phyloP scores from a whole-genome alignment of 2,329 filamentous ascomycete species.

The Exophiala sp. region DNA sequence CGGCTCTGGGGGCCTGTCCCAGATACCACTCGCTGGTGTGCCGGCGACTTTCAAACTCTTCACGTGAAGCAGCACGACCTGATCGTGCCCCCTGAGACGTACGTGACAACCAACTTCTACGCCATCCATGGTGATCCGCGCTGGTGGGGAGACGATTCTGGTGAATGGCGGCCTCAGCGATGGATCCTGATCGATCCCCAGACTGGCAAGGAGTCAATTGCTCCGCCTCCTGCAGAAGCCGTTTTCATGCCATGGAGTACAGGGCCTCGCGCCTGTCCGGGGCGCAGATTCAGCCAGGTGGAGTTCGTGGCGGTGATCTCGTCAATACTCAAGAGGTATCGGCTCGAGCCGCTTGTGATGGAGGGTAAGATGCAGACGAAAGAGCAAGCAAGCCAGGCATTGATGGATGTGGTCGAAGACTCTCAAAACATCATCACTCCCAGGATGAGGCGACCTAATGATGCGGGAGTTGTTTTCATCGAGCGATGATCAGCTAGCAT shows the following conservation, averaged over 20 bases:
- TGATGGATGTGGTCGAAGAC: slow-evolving; percentile 16
- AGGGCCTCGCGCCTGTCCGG: slow-evolving; percentile 33
- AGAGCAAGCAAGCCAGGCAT: slow-evolving; percentile 10
- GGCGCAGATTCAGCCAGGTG: slow-evolving; percentile 36
- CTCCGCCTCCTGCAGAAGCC: slow-evolving; percentile 1
- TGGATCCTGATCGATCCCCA: slow-evolving; percentile 30
- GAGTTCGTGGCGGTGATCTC: slow-evolving; percentile 34
- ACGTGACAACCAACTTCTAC: slow-evolving; percentile 25
- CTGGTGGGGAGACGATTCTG: slow-evolving; percentile 30
- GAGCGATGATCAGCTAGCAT: slow-evolving; percentile 9
- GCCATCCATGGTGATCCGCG: slow-evolving; percentile 31
- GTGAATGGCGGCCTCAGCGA: slow-evolving; percentile 33
- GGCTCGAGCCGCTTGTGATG: slow-evolving; percentile 12
- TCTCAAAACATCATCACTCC: slow-evolving; percentile 9
- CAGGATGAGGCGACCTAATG: slow-evolving; percentile 13
- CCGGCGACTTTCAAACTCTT: slow-evolving; percentile 15
- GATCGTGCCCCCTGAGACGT: slow-evolving; percentile 21
- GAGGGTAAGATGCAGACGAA: slow-evolving; percentile 9
- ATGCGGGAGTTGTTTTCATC: slow-evolving; percentile 19
- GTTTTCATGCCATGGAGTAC: slow-evolving; percentile 32
- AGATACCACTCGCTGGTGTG: slow-evolving; percentile 19
- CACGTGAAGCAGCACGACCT: slow-evolving; percentile 15
- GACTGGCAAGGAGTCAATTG: slow-evolving; percentile 14
- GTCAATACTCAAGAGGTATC: slow-evolving; percentile 12
- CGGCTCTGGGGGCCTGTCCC: slow-evolving; percentile 28